These are phyloP conservation scores for Lactarius deliciosus DNA, from an alignment of 768 basidiomycete genomes.

Conservation along the genomic window DNA sequence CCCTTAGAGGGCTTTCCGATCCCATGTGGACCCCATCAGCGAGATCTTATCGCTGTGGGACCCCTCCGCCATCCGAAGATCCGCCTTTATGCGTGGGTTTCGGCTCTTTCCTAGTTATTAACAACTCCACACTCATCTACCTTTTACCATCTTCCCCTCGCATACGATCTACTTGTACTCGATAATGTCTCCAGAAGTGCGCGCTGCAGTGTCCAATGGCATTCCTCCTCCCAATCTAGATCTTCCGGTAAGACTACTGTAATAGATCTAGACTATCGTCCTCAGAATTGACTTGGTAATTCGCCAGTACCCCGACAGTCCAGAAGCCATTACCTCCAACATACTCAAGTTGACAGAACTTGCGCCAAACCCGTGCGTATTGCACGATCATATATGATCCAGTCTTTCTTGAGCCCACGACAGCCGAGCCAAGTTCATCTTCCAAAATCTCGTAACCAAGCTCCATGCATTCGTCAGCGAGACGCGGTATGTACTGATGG, in stretches of 20 bases:
- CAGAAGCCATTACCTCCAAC: constrained; percentile 53
- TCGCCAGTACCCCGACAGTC: constrained; percentile 46
- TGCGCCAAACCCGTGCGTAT: constrained; percentile 42
- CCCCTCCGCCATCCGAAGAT: background rate
- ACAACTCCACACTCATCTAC: background rate
- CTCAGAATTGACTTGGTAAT: background rate
- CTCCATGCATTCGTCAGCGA: constrained; percentile 74
- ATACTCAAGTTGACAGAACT: constrained; percentile 41
- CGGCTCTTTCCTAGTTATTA: too few species aligned
- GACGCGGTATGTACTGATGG: constrained; percentile 46
- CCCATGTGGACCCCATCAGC: too few species aligned
- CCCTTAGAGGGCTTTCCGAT: too few species aligned
- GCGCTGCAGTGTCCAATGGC: constrained; percentile 38
- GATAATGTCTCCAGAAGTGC: constrained; percentile 16
- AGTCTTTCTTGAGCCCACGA: constrained; percentile 24
- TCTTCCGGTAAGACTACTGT: constrained; percentile 39
- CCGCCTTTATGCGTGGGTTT: too few species aligned
- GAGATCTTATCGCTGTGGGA: too few species aligned
- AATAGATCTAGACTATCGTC: background rate
- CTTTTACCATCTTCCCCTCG: background rate
- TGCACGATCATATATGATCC: background rate
- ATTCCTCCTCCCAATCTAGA: constrained; percentile 40
- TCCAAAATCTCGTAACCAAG: constrained; percentile 57
- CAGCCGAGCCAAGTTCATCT: constrained; percentile 49
- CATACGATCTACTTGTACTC: background rate